A percentile compares a stretch with the other conserved stretches of the same genome.
These are phyloP conservation scores for Botrytis squamosa DNA, from an alignment of 2,329 filamentous ascomycete species.

Conservation along the genomic window DNA sequence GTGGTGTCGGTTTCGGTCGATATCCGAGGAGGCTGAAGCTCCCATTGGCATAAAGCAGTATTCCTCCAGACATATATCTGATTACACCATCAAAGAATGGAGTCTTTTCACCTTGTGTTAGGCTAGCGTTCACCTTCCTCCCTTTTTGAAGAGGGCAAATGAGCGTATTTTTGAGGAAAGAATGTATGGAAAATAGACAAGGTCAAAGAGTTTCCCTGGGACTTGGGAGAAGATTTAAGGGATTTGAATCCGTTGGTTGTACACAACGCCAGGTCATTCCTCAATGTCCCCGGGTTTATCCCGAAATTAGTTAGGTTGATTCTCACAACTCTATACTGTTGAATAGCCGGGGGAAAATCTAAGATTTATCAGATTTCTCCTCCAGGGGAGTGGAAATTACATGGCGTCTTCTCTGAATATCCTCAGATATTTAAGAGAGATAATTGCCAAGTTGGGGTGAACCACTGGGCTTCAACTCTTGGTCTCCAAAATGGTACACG, in stretches of 20 bases:
- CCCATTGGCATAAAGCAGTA: neutral
- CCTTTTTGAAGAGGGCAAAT: no score
- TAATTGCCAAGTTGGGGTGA: neutral
- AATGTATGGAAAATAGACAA: neutral
- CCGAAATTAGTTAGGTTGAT: neutral
- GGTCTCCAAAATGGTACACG: rapidly evolving
- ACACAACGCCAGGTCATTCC: rapidly evolving
- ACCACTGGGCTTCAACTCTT: neutral
- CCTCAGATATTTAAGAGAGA: neutral
- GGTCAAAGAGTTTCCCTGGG: neutral
- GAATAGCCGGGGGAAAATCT: neutral
- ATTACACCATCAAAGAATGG: neutral
- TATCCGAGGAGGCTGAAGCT: neutral
- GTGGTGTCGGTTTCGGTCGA: neutral
- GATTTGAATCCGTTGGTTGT: neutral
- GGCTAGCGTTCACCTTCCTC: no score
- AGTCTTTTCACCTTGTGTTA: neutral
- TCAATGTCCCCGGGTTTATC: neutral
- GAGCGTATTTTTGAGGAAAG: neutral
- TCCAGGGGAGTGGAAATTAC: neutral
- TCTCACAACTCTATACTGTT: neutral
- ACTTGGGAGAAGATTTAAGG: neutral
- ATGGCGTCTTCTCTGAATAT: neutral
- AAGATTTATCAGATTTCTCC: neutral
- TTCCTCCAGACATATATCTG: neutral